Base-by-base conservation (phyloP, 1,139 yeast species). In the Debaryomycetaceae sp. region DNA sequence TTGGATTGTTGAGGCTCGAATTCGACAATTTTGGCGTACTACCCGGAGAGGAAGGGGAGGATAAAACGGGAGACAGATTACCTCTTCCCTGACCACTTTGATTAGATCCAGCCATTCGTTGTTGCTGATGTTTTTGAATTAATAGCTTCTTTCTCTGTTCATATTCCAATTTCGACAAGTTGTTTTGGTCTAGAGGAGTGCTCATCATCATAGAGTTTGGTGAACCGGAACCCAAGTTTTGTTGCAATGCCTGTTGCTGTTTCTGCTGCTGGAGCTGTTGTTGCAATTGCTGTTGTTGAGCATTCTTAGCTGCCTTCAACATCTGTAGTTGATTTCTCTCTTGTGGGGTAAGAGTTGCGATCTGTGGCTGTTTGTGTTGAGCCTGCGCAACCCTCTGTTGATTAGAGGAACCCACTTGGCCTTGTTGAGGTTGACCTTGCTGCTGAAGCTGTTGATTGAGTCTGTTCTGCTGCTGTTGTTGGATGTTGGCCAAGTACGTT, bases 401-500 rank as follows among this genome's bases (percentile, higher is more conserved):
- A n/a, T 11, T 27, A 7, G 36, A 36, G 24, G 24, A n/a, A 24
- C 23, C 23, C 24, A 24, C 5, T 23, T 44, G 47, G 7, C 47
- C 59, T 39, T 53, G 62, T 40, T 56, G 62, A 42, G 50, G 59
- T 41, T 47, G 54, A 30, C 51, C 59, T 41, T 53, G 57, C 27
- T 44, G 50, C 34, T 44, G 55, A 34, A 44, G 47, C 56, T 62
- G 67, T 47, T 70, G 70, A 54, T 56, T 72, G 20, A 55, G 55
- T 41, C 65, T 55, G 41, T 62, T 62, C 43, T 70, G 76, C 46
- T 75, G 80, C 46, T 78, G 81, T 44, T 74, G 78, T 52, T 78
- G 84, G 27, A 78, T 62, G 49, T 73, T 78, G 4, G 87, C 86
- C 47, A 85, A 66, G 56, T 84, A 85, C 31, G 83, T 80, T 6